Base-by-base conservation (phyloP, 2,329 filamentous ascomycete species). In the Coniochaeta sp. region DNA sequence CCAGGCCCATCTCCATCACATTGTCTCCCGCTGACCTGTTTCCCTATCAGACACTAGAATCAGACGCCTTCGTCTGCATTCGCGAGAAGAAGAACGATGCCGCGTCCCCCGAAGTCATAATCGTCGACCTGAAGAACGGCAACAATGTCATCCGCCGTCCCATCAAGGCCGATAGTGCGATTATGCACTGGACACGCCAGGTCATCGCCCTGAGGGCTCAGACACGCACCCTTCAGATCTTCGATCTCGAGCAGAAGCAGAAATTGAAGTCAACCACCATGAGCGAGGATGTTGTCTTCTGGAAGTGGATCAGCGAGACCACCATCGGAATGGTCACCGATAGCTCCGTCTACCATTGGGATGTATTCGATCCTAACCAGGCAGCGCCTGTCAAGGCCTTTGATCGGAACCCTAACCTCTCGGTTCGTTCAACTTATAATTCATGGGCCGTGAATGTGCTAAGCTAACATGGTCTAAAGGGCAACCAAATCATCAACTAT, bases 401-500 rank as follows among this genome's bases (percentile, higher is more conserved):
- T 73, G 93, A 98, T 74, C 89, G 95, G 70, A 95, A 97, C 72
- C 83, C 89, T 67, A 97, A 96, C 73, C 85, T 99, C 60, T 85
- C 83, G 68, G 91, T 95, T 82, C 67, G 89, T 80, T 19, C 59
- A 14, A 19, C 12, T 38, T 50, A 57, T 57, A 30, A 28, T 36
- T n/a, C 12, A 30, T 19, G 58, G 10, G n/a, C 19, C 24, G 8
- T 19, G 9, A 4, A 10, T 36, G 24, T 17, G 42, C 26, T 14
- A 32, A 42, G 56, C 61, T 65, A 58, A 58, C 42, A 8, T 19
- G 44, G 36, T 12, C 19, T 55, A 14, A 69, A 96, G 91, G 89
- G 89, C 66, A 96, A 91, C 77, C 95, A 99, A 85, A 99, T 99
- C 76, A 99, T 99, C 85, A 99, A 98, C 80, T 99, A 99, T 79